Conservation (phyloP, 2,329 filamentous ascomycete species). For the Dendryphion nanum region DNA sequence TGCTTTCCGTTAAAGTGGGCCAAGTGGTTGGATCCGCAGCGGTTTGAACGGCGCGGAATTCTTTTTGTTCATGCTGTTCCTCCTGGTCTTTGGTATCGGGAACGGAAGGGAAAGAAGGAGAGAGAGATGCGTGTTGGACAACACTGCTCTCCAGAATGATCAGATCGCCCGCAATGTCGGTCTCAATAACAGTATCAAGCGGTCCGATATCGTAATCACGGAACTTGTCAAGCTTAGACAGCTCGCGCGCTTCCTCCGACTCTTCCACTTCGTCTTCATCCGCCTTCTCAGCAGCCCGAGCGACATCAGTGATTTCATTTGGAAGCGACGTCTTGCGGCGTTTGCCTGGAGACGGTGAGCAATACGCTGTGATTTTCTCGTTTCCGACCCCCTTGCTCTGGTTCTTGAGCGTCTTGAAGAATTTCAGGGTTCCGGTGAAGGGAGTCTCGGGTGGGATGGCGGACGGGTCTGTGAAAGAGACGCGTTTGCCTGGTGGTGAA, state of each 20-base stretch:
- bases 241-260: not conserved
- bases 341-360: constrained; percentile 12
- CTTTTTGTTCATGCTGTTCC: not conserved
- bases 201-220: constrained; percentile 21
- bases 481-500: too few species aligned
- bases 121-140: too few species aligned
- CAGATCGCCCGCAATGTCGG: constrained; percentile 12
- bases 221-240: constrained; percentile 12
- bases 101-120: too few species aligned
- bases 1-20: not conserved
- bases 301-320: constrained; percentile 17
- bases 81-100: not conserved
- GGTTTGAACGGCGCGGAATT: not conserved
- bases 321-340: constrained; percentile 21
- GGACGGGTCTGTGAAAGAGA: constrained; percentile 7
- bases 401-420: constrained; percentile 15
- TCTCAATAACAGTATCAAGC: constrained; percentile 17
- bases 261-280: not conserved
- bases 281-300: constrained; percentile 6
- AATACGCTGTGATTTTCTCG: too few species aligned
- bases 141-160: constrained; percentile 8
- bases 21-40: not conserved
- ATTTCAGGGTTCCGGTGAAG: constrained; percentile 15
- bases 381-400: not conserved
- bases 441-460: constrained; percentile 12